Base-by-base conservation (phyloP, 1,139 yeast species). In the Saccharomycopsis crataegensis region DNA sequence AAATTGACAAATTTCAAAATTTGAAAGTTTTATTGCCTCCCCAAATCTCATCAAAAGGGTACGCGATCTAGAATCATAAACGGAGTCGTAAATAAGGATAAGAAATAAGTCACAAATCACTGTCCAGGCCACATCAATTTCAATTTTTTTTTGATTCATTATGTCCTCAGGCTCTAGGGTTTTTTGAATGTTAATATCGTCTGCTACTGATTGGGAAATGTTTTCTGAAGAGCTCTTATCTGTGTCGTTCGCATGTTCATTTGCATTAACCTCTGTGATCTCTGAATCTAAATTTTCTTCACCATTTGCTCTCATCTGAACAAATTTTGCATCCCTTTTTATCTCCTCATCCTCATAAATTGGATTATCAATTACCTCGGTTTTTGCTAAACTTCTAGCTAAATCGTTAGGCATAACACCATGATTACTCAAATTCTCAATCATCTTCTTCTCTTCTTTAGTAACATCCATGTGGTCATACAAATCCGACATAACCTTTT, bases 121-220 rank as follows among this genome's bases (percentile, higher is more conserved):
- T 0, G 96, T 91, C 99, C 99, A 93, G 42, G 93, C 80, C 43
- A 93, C 78, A 64, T 91, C 96, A 55, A 90, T 79, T 37, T 83
- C 82, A 6, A 83, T 61, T 1, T 68, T 69, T 16, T 70, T 65
- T 45, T 71, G 64, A 31, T 68, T 60, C 37, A 67, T 64, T 3
- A 73, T 62, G 9, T 69, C 70, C 12, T 72, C 73, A 2, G 76
- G 47, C 11, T 42, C 17, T 11, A 42, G 16, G 16, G 45, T 55
- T n/a, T 50, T 32, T 16, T 42, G 22, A 34, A 36, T 36, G 7
- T 40, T 51, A 54, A 8, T 55, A 46, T 46, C 57, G 8, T 52
- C 60, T 5, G 54, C 12, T 14, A 9, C 2, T 42, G 12, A 9
- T 42, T 14, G 48, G 6, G 57, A 51, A 34, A 43, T 50, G n/a